phyloP scores from a whole-genome alignment of 208 protist genomes.

The Wallacemonas sp. region DNA sequence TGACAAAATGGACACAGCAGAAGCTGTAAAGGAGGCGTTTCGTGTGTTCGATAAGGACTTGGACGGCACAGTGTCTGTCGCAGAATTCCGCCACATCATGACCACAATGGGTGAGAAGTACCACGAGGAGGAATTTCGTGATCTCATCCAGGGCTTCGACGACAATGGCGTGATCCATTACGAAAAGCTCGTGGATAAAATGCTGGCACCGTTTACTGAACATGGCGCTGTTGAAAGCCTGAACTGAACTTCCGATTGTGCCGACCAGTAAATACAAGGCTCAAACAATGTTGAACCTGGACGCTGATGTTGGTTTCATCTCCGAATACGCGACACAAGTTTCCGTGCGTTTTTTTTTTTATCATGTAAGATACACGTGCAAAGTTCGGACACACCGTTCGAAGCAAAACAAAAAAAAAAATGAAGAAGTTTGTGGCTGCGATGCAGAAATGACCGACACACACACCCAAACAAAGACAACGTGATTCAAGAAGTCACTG shows the following conservation, averaged over 20 bases:
- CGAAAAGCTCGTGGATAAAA: conserved; percentile 87
- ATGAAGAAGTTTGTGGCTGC: too few relatives aligned
- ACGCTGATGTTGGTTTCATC: too few relatives aligned
- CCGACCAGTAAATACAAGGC: not conserved
- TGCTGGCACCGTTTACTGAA: conserved; percentile 90
- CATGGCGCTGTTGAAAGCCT: conserved; percentile 60
- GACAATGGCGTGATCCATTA: conserved; percentile 91
- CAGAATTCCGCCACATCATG: conserved; percentile 97
- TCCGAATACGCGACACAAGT: too few relatives aligned
- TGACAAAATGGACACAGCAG: conserved; percentile 90
- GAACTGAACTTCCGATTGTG: conserved; percentile 9
- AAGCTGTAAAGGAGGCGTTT: conserved; percentile 96
- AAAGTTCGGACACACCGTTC: too few relatives aligned
- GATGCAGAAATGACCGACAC: too few relatives aligned
- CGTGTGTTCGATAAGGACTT: conserved; percentile 96
- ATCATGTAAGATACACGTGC: too few relatives aligned
- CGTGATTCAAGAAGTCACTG: too few relatives aligned
- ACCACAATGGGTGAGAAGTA: conserved; percentile 97
- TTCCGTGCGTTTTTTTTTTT: too few relatives aligned
- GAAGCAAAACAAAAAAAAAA: too few relatives aligned
- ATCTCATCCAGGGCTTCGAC: conserved; percentile 92
- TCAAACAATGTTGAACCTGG: too few relatives aligned
- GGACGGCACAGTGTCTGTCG: conserved; percentile 94
- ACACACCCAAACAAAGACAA: too few relatives aligned
- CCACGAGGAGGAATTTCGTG: conserved; percentile 93